Evolutionary conservation across 176 grass and related monocot genomes (phyloP), one percentile per base, ranked within the genome.

Genomic region (Bromus sterilis): DNA sequence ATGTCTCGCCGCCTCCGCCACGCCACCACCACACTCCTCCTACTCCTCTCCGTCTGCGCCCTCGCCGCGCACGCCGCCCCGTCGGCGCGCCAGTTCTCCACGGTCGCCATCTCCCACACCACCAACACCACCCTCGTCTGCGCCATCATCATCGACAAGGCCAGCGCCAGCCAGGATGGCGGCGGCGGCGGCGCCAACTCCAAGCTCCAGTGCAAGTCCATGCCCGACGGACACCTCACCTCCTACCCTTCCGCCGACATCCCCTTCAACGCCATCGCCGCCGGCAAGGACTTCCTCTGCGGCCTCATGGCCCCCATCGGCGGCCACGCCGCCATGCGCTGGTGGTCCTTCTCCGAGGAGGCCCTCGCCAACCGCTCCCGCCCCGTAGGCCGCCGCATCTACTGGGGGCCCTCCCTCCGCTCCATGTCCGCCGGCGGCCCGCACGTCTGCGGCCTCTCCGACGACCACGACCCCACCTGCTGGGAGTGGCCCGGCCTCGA

Each of bases 201-300:
- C 25, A 84, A 90, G 73, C 94, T 98, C 15, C 86, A 48, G 28
- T 99, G 93, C 87, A 91, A n/a, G 0, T 74, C 80, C 33, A 49
- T 90, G 14, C 87, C 85, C 8, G 24, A 11, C 56, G 74, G 92
- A 42, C 0, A 37, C 11, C 40, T 43, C 59, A 44, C 29, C 25
- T 35, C 82, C 7, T 94, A 93, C 66, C 84, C 83, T 0, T 84
- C 88, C 0, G 82, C 86, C 0, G 82, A 86, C 10, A 43, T 84
- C 42, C 90, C 87, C 12, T 99, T 87, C 84, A 91, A 86, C 32
- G 96, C 93, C 31, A 80, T 99, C 71, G 96, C 93, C 48, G 80
- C 93, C 5, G 91, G 92, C 13, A 77, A 78, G 9, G 91, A 83
- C 77, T 99, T 91, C 55, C 60, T 99, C 4, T 99, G 96, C 59